Evolutionary conservation across 2,329 filamentous ascomycete genomes (phyloP).

Genomic region (Microthyrium microscopicum): DNA sequence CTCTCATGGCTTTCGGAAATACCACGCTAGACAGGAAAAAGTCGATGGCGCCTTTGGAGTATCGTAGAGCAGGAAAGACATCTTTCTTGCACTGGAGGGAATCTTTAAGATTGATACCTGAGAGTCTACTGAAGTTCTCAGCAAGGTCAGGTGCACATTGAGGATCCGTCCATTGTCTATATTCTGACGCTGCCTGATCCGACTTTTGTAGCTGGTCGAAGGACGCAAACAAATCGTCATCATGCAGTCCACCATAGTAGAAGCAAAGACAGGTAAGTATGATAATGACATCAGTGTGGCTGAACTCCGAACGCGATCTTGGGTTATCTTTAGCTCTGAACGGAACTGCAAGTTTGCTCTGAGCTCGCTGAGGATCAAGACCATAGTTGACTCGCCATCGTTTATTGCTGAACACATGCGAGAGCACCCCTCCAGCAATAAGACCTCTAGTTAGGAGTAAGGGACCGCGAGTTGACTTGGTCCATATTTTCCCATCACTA

Average conservation of each 20-base stretch:
- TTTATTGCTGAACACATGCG: conserved; percentile 39
- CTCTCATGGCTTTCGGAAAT: conserved; percentile 44
- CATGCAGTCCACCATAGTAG: conserved; percentile 43
- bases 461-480: no score
- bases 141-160: conserved; percentile 19
- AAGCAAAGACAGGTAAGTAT: conserved; percentile 48
- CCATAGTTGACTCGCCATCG: conserved; percentile 49
- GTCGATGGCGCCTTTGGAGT: conserved; percentile 39
- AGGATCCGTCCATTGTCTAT: conserved; percentile 28
- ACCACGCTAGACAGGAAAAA: conserved; percentile 44
- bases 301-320: conserved; percentile 46
- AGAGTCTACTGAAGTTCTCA: conserved; percentile 22
- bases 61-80: conserved; percentile 37
- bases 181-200: conserved; percentile 37
- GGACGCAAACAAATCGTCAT: conserved; percentile 31
- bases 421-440: conserved; percentile 40
- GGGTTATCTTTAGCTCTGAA: conserved; percentile 50
- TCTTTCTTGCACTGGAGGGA: conserved; percentile 25
- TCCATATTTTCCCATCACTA: no score
- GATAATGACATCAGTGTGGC: conserved; percentile 52
- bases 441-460: conserved; percentile 47
- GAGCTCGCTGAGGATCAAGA: conserved; percentile 25
- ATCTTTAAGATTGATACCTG: conserved; percentile 42
- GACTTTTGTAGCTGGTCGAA: conserved; percentile 33
- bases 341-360: conserved; percentile 31